phyloP scores from a whole-genome alignment of 768 basidiomycete genomes.

The Phaffia australis region DNA sequence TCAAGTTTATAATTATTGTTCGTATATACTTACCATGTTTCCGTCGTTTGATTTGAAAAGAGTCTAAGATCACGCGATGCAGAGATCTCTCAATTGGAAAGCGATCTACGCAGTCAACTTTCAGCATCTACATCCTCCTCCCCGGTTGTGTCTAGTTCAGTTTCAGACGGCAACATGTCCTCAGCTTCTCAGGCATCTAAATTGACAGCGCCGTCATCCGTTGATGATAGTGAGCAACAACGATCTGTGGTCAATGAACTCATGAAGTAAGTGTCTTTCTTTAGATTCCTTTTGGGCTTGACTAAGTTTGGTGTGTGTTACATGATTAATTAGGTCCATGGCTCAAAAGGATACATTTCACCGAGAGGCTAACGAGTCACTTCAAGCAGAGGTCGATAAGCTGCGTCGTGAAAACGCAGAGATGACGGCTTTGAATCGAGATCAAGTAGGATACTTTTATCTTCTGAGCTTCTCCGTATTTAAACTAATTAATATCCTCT shows the following conservation, averaged over 20 bases:
- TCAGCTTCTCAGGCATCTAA: conserved; percentile 1
- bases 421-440: conserved; percentile 63
- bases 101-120: conserved; percentile 41
- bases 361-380: conserved; percentile 61
- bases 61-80: conserved; percentile 80
- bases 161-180: not conserved
- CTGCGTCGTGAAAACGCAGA: conserved; percentile 68
- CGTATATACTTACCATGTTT: not conserved
- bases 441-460: conserved; percentile 52
- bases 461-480: not conserved
- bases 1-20: not conserved
- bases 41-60: conserved; percentile 27
- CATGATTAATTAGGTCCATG: conserved; percentile 60
- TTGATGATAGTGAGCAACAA: conserved; percentile 51
- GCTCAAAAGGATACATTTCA: conserved; percentile 91
- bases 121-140: conserved; percentile 3
- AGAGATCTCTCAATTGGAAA: conserved; percentile 72
- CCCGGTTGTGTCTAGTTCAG: not conserved
- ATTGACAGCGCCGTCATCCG: not conserved
- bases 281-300: not conserved
- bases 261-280: conserved; percentile 57
- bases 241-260: conserved; percentile 62
- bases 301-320: conserved; percentile 20
- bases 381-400: conserved; percentile 53
- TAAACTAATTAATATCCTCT: not conserved